These are phyloP conservation scores for Dysphania ambrosioides DNA, from an alignment of 148 eudicot species.

Conservation along the genomic window DNA sequence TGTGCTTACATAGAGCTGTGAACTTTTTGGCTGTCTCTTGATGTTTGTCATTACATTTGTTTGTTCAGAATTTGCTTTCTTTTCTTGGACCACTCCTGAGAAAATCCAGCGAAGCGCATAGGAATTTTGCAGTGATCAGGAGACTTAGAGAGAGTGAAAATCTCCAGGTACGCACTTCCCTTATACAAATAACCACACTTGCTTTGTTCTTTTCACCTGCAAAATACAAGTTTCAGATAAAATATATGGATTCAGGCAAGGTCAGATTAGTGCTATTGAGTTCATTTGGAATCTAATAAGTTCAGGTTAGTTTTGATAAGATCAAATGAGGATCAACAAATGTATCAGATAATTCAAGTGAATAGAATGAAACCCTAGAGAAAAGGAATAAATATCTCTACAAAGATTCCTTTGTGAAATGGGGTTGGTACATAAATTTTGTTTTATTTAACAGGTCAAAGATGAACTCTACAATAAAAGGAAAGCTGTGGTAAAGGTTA, in stretches of 20 bases:
- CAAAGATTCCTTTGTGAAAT: not conserved
- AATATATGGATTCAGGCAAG: too few relatives aligned
- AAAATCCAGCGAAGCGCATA: conserved; percentile 85
- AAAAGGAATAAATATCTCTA: not conserved
- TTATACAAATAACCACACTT: not conserved
- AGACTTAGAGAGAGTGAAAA: conserved; percentile 89
- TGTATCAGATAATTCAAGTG: not conserved
- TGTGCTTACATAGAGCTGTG: not conserved
- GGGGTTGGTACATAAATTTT: not conserved
- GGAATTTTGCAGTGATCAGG: conserved; percentile 83
- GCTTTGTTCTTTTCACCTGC: not conserved
- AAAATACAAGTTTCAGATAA: too few relatives aligned
- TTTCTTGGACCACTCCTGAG: conserved; percentile 92
- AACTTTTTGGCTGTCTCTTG: conserved; percentile 1
- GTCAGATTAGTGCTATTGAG: not conserved
- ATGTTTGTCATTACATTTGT: conserved; percentile 13
- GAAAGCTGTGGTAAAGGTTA: conserved; percentile 80
- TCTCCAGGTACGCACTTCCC: conserved; percentile 65
- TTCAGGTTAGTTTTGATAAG: too few relatives aligned
- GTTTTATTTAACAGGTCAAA: conserved; percentile 55
- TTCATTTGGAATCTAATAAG: too few relatives aligned
- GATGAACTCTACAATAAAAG: conserved; percentile 79
- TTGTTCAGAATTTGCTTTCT: conserved; percentile 73
- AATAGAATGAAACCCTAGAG: not conserved
- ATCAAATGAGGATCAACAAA: too few relatives aligned